Evolutionary conservation across 805 yeast genomes (phyloP).

Genomic region (Myxozyma neotropica): DNA sequence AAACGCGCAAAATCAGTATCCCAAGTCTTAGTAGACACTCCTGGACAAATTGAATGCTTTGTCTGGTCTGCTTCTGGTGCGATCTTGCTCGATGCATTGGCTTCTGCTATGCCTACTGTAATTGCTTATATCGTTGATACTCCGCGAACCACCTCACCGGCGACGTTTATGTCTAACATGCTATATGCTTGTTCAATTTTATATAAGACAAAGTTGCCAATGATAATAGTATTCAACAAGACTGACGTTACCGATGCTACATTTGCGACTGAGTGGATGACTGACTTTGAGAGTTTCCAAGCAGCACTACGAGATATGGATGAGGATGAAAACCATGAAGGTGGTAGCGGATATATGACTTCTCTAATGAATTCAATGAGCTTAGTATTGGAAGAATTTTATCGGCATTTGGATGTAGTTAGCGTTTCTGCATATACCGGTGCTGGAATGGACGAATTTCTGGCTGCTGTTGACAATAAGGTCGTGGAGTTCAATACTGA

Average conservation of each 20-base stretch:
- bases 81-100: slow-evolving; percentile 94
- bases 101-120: slow-evolving; percentile 92
- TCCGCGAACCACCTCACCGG: slow-evolving; percentile 90
- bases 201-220: slow-evolving; percentile 93
- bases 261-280: slow-evolving; percentile 96
- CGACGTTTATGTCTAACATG: slow-evolving; percentile 98
- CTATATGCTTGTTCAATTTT: slow-evolving; percentile 95
- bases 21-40: slow-evolving; percentile 86
- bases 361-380: slow-evolving; percentile 94
- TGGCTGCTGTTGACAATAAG: slow-evolving; percentile 81
- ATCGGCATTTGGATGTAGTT: slow-evolving; percentile 87
- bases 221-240: slow-evolving; percentile 95
- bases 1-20: slow-evolving; percentile 57
- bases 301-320: slow-evolving; percentile 67
- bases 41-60: slow-evolving; percentile 98
- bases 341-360: slow-evolving; percentile 88
- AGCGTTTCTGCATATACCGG: slow-evolving; percentile 95
- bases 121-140: slow-evolving; percentile 96
- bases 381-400: slow-evolving; percentile 92
- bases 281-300: slow-evolving; percentile 91
- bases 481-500: slow-evolving; percentile 83
- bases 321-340: slow-evolving; percentile 60
- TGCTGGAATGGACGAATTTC: slow-evolving; percentile 87
- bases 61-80: slow-evolving; percentile 95
- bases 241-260: slow-evolving; percentile 83